Base-by-base conservation (phyloP, 768 basidiomycete species). In the Mycena polygramma region DNA sequence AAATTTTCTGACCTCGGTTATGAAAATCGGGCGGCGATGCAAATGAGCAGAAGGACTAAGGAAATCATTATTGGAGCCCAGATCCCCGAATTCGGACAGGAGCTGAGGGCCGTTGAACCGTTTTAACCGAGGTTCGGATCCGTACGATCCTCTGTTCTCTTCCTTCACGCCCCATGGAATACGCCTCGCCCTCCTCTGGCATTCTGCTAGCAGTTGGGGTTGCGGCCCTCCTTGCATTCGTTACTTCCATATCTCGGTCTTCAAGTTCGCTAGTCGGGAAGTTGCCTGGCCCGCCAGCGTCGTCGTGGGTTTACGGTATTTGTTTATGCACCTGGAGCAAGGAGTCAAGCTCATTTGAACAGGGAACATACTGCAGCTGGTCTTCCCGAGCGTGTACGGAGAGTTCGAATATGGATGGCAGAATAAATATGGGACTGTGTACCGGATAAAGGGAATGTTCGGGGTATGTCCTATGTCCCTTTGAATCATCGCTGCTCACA, bases 251-350 rank as follows among this genome's bases (percentile, higher is more conserved):
- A 9, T 46, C 26, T 7, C 49, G 62, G 11, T 60, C 57, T 11
- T 66, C 63, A 5, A 30, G 30, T 6, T 30, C 41, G 41, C 30
- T 24, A 0, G 67, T 69, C 10, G 49, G 20, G 4, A 48, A 51
- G 37, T 7, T 72, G 5, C 67, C 67, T 22, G 66, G 71, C 2
- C 71, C 71, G 36, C 39, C 55, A n/a, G n/a, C 71, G 22, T 46
- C 57, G 7, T 72, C 71, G 4, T 72, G 71, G 71, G 46, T 72
- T 10, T 72, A 61, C 22, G 71, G 71, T 72, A 48, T 22, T 36
- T 36, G 5, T 11, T 10, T 41, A n/a, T 19, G 41, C n/a, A 5
- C 22, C 35, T 11, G 49, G 13, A n/a, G 4, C 5, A 7, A 30
- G 6, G 26, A 52, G 24, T 48, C 20, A 20, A 43, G 17, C 39